Conservation (phyloP, 2,329 filamentous ascomycete genomes). For the Dothiorella sarmentorum region DNA sequence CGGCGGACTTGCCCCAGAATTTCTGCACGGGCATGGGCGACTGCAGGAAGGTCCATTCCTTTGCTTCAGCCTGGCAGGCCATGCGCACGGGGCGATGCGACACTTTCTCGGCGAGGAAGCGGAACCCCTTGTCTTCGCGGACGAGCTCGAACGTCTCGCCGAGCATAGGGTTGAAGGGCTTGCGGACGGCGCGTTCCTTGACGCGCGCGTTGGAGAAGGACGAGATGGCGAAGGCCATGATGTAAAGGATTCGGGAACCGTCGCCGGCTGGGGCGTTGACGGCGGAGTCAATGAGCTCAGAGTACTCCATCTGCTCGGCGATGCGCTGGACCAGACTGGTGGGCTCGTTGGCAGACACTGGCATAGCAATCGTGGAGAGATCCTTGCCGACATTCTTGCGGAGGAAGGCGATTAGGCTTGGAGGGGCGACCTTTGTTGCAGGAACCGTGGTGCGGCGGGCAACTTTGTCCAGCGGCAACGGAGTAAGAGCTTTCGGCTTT, state of each 20-base stretch:
- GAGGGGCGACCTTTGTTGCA: constrained; percentile 72
- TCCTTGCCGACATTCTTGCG: constrained; percentile 98
- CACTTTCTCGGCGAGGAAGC: constrained; percentile 93
- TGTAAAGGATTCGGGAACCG: constrained; percentile 73
- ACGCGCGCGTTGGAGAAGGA: constrained; percentile 77
- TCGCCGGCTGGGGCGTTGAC: constrained; percentile 50
- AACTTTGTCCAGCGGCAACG: constrained; percentile 70
- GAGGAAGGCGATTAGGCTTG: constrained; percentile 88
- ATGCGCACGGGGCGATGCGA: constrained; percentile 87
- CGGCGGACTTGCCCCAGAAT: constrained; percentile 97
- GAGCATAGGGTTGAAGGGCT: constrained; percentile 95
- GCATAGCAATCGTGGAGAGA: constrained; percentile 94
- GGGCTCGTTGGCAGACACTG: constrained; percentile 93
- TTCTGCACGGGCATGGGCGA: constrained; percentile 88
- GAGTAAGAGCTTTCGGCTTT: constrained; percentile 71
- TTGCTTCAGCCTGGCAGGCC: constrained; percentile 87
- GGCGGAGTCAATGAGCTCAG: constrained; percentile 71
- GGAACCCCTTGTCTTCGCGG: constrained; percentile 79
- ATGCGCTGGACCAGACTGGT: constrained; percentile 82
- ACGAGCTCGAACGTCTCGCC: constrained; percentile 95
- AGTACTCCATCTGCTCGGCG: constrained; percentile 89
- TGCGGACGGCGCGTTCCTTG: constrained; percentile 88
- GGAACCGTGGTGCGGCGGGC: constrained; percentile 67
- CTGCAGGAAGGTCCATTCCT: constrained; percentile 82
- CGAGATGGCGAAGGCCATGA: constrained; percentile 88